phyloP scores from a whole-genome alignment of 1,284 basidiomycete genomes.

The Tremellales sp. region DNA sequence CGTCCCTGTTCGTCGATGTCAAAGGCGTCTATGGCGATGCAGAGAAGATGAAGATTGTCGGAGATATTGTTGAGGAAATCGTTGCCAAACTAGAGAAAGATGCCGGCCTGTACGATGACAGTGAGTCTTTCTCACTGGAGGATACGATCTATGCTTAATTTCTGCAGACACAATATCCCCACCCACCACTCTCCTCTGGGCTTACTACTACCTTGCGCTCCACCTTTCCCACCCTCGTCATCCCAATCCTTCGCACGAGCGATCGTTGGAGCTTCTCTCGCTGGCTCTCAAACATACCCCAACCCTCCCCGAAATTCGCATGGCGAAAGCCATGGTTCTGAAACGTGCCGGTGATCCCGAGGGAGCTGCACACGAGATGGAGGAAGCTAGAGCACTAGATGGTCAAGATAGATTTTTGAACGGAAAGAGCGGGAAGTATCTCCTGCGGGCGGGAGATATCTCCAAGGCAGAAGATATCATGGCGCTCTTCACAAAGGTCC shows the following conservation, averaged over 20 bases:
- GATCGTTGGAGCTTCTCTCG: conserved; percentile 66
- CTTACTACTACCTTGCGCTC: conserved; percentile 89
- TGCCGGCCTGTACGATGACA: conserved; percentile 39
- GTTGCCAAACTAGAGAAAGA: conserved; percentile 45
- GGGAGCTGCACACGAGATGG: conserved; percentile 71
- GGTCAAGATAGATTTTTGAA: conserved; percentile 96
- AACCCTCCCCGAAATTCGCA: conserved; percentile 86
- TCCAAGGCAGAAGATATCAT: conserved; percentile 70
- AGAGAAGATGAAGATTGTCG: conserved; percentile 63
- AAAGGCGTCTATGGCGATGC: conserved; percentile 73
- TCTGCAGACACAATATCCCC: conserved; percentile 52
- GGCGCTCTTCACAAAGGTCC: conserved; percentile 82
- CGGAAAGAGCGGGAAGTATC: conserved; percentile 89
- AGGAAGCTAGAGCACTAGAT: conserved; percentile 81
- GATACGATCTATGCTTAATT: conserved; percentile 1
- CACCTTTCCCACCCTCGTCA: conserved; percentile 68
- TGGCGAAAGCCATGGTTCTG: conserved; percentile 75
- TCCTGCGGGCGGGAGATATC: conserved; percentile 72
- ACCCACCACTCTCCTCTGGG: conserved; percentile 89
- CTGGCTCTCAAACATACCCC: conserved; percentile 77
- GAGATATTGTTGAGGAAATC: conserved; percentile 65
- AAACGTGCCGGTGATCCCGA: conserved; percentile 80
- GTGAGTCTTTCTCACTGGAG: conserved; percentile 19
- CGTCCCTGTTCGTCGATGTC: conserved; percentile 89
- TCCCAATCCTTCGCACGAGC: conserved; percentile 49